Evolutionary conservation across 1,284 basidiomycete genomes (phyloP), one percentile per base, ranked within the genome.

Genomic region (Amylostereum areolatum): DNA sequence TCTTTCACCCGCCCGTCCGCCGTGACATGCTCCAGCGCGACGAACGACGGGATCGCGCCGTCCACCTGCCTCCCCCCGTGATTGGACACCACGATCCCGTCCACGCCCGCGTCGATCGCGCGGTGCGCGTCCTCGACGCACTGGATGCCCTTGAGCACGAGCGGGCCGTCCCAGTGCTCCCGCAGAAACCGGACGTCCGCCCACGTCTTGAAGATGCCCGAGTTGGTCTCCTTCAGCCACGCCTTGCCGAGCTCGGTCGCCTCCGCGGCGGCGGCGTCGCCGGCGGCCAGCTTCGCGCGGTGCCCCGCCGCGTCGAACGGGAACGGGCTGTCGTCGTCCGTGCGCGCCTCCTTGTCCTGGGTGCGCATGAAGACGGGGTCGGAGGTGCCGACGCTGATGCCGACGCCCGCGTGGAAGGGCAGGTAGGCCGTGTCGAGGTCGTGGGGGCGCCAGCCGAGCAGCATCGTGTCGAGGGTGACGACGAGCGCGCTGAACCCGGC

Each of bases 11-110:
- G 78, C 25, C 67, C 66, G 27, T 81, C 84, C 43, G 70, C 67
- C 67, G 75, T 80, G 55, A 89, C 81, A 47, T 66, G 66, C 47
- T 79, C 77, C 4, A 92, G 74, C 2, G 85, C 85, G 55, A 81
- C 79, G 11, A 92, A 67, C 1, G 87, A 81, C 0, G 82, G 79
- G 10, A 91, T 76, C 1, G 82, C 83, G 3, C 89, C 89, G 60
- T 93, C 90, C 4, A 93, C 75, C 63, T 92, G 90, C 31, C 89
- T 74, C 1, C 88, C 89, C 29, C 85, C 90, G 59, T 93, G 90
- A 60, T 92, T 92, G 5, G 83, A 87, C 7, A 92, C 84, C 29
- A 92, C 66, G 52, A 93, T 85, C 2, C 84, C 89, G 54, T 92
- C 80, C 8, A 81, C 73, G 1, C 80, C 81, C n/a, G 74, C 60